phyloP scores from a whole-genome alignment of 2,329 filamentous ascomycete species.

The Cladosporium sp. region DNA sequence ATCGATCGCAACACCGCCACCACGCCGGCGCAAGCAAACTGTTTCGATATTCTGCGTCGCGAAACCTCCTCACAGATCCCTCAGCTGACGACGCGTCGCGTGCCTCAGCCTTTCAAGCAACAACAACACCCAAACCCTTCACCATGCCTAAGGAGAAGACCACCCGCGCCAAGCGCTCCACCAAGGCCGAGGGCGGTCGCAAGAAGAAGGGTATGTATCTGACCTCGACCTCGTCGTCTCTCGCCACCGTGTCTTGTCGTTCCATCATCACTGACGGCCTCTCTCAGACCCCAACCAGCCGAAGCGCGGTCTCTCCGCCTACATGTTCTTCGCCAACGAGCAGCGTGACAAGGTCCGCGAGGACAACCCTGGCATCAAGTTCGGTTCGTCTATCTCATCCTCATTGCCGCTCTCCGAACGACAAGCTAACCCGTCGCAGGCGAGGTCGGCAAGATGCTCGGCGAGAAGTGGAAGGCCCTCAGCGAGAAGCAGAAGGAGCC shows the following conservation, averaged over 20 bases:
- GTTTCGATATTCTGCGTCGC: not conserved
- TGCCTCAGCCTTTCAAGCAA: constrained; percentile 1
- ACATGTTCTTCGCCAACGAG: constrained; percentile 99
- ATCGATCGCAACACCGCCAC: constrained; percentile 10
- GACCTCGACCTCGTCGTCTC: not conserved
- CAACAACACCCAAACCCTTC: constrained; percentile 16
- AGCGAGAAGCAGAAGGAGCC: constrained; percentile 87
- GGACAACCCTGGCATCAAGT: constrained; percentile 95
- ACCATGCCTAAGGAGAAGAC: constrained; percentile 65
- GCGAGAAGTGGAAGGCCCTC: constrained; percentile 97
- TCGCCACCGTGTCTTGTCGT: not conserved
- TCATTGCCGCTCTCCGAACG: not conserved
- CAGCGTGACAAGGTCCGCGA: constrained; percentile 97
- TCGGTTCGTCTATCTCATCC: constrained; percentile 56
- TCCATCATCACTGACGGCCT: constrained; percentile 13
- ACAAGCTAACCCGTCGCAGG: constrained; percentile 42
- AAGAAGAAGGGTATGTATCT: constrained; percentile 62
- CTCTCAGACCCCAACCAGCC: constrained; percentile 84
- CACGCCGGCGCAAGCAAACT: not conserved
- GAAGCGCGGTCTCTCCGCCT: constrained; percentile 98
- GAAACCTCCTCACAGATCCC: not conserved
- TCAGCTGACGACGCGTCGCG: constrained; percentile 8
- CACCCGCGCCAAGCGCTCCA: constrained; percentile 45
- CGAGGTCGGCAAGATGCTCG: constrained; percentile 95
- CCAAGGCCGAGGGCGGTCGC: constrained; percentile 47